Conservation (phyloP, 345 rosid species). For the Gossypium ekmanianum region DNA sequence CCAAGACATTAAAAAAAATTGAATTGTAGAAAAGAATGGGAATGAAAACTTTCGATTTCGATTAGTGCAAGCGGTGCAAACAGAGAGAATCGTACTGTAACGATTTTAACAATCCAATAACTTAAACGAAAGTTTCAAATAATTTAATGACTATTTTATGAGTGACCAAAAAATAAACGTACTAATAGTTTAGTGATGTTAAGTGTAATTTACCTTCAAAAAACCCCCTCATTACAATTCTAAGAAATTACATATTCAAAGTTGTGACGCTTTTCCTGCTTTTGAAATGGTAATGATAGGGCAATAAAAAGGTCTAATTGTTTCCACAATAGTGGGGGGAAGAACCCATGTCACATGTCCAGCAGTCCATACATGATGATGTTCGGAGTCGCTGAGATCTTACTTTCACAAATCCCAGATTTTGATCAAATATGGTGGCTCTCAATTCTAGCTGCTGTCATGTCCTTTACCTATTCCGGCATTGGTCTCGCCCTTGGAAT, state of each 20-base stretch:
- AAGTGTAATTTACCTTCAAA: too few relatives aligned
- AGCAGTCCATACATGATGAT: constrained; percentile 74
- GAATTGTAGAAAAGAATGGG: too few relatives aligned
- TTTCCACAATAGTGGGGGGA: constrained; percentile 58
- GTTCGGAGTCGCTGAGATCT: constrained; percentile 59
- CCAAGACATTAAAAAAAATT: too few relatives aligned
- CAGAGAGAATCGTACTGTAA: too few relatives aligned
- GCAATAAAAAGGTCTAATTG: constrained; percentile 78
- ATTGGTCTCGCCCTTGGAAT: constrained; percentile 54
- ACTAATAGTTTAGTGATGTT: too few relatives aligned
- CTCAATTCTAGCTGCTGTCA: constrained; percentile 53
- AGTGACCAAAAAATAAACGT: too few relatives aligned
- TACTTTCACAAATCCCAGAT: constrained; percentile 73
- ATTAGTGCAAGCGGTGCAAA: too few relatives aligned
- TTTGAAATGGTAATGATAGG: constrained; percentile 35
- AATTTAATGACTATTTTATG: too few relatives aligned
- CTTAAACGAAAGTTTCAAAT: too few relatives aligned
- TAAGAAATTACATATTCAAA: not conserved
- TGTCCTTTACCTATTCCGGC: constrained; percentile 56
- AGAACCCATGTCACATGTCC: constrained; percentile 56
- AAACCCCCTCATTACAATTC: too few relatives aligned
- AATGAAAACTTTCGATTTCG: too few relatives aligned
- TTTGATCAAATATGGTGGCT: constrained; percentile 62
- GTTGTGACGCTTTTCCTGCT: not conserved
- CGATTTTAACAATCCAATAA: too few relatives aligned